Evolutionary conservation across 2,329 filamentous ascomycete species (phyloP).

Genomic region (Trichoderma citrinoviride): DNA sequence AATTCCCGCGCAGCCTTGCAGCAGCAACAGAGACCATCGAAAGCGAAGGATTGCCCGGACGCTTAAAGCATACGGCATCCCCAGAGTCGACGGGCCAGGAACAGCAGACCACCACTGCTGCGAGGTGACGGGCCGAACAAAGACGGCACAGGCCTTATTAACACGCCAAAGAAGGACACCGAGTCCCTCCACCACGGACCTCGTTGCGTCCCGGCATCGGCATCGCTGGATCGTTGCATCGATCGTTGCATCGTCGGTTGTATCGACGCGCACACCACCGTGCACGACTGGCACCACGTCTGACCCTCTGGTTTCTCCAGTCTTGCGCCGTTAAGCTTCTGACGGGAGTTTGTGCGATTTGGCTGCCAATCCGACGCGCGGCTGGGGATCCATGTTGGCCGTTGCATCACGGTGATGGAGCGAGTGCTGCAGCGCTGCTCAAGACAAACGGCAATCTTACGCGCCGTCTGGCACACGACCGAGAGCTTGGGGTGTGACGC

Average conservation of each 20-base stretch:
- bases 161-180: background rate
- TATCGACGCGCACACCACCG: background rate
- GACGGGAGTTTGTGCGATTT: background rate
- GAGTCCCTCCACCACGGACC: background rate
- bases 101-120: background rate
- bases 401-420: constrained; percentile 1
- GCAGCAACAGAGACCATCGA: background rate
- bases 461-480: background rate
- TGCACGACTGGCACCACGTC: background rate
- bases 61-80: constrained; percentile 15
- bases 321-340: too few species aligned
- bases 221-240: constrained; percentile 7
- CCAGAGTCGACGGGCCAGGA: background rate
- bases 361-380: background rate
- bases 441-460: background rate
- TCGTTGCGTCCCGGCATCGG: background rate
- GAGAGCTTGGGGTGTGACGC: background rate
- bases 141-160: background rate
- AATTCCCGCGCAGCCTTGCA: constrained; percentile 14
- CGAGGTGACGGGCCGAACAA: constrained; percentile 2
- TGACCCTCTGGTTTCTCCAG: background rate
- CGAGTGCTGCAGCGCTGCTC: constrained; percentile 1
- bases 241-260: background rate
- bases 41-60: background rate
- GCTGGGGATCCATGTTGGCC: background rate